Evolutionary conservation across 164 flowering plant species (phyloP).

Genomic region (Hamamelis virginiana): DNA sequence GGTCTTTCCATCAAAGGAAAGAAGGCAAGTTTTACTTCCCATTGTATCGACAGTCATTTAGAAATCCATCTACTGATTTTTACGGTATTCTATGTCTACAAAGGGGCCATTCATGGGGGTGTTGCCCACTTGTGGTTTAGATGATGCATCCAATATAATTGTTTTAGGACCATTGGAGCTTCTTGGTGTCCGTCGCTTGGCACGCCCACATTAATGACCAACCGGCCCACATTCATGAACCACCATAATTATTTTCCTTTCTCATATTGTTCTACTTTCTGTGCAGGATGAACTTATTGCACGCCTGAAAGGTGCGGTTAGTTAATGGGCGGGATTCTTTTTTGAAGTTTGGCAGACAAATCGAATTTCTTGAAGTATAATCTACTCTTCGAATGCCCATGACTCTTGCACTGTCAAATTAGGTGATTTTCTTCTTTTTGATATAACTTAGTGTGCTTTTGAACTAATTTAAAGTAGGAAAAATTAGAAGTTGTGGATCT

Average conservation of each 20-base stretch:
- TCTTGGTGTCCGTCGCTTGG: too few relatives aligned
- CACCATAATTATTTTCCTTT: not conserved
- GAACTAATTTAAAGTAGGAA: not conserved
- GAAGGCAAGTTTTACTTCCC: slow-evolving; percentile 49
- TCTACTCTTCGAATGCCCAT: not conserved
- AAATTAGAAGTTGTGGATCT: not conserved
- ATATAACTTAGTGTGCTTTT: not conserved
- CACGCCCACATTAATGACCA: not conserved
- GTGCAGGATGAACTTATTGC: slow-evolving; percentile 66
- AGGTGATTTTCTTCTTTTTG: not conserved
- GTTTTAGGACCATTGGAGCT: too few relatives aligned
- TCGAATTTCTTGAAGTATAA: not conserved
- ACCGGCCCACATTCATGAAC: not conserved
- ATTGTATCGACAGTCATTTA: not conserved
- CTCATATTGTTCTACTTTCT: not conserved
- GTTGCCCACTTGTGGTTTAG: too few relatives aligned
- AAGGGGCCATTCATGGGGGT: not conserved
- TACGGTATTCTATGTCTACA: not conserved
- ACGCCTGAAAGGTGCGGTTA: slow-evolving; percentile 43
- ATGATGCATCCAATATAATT: too few relatives aligned
- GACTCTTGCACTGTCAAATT: not conserved
- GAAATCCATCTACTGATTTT: not conserved
- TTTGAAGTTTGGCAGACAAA: not conserved
- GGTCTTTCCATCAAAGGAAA: slow-evolving; percentile 70
- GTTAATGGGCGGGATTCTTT: slow-evolving; percentile 15